Evolutionary conservation across 208 protist genomes (phyloP), one percentile per base, ranked within the genome.

Genomic region (Novymonas esmeraldas): DNA sequence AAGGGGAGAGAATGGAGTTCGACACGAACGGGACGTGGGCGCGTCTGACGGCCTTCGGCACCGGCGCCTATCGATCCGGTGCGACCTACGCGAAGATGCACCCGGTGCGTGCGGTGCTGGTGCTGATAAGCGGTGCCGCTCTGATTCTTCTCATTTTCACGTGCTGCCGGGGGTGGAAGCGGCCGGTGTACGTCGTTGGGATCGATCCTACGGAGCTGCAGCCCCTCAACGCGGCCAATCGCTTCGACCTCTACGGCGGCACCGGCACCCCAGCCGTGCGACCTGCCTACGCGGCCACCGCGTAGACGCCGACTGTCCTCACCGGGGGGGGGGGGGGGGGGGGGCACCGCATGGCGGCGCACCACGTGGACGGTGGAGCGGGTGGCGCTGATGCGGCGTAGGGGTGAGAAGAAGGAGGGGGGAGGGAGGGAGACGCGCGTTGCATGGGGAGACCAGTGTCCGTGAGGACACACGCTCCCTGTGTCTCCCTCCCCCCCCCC

Each of bases 191-290:
- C 59, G 81, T 83, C 16, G 81, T 76, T 0, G 81, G 81, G 33
- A 68, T 80, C 41, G 64, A 81, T 54, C 81, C 78, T 0, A 51
- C 66, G 6, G 81, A 87, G 64, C 70, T 87, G 18, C 46, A 84
- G 31, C 74, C 76, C 11, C 64, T 87, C 18, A 69, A 76, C 56
- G 9, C 31, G 1, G 66, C 45, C 16, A 39, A 59, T 0, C 49
- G 36, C 13, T 69, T 49, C 26, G 61, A 61, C 18, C 29, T 59
- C 41, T 85, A 85, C 64, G 79, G 79, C 34, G 62, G 74, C 26
- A 74, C 58, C 31, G 55, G 51, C 9, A 55, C 24, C 0, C 38
- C 54, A 11, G 52, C 69, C 1, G 69, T 75, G 54, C 55, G 39
- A 18, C 42, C 51, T 13, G 46, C 39, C 48, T 9, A 39, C 38